Base-by-base conservation (phyloP, 2,329 filamentous ascomycete species). In the Akanthomyces lecanii region DNA sequence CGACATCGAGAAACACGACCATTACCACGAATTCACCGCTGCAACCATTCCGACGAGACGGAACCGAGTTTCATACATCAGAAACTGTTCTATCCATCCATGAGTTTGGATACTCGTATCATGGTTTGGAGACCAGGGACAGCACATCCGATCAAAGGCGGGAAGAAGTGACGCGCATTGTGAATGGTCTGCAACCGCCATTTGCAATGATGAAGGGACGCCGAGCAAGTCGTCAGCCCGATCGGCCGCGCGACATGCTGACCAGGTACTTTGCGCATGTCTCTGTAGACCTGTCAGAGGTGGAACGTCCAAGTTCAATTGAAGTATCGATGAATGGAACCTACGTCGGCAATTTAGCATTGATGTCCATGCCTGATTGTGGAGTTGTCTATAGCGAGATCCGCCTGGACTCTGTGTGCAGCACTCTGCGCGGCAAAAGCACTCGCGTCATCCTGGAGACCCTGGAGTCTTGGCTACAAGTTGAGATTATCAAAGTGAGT, bases 391-490 rank as follows among this genome's bases (percentile, higher is more conserved):
- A 75, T 63, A 75, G 73, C 30, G 69, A 68, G 28, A 70, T 76
- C 44, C 75, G 80, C 54, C 75, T 81, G 56, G 76, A 78, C 64
- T 86, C 88, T 68, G 89, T 62, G 12, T 12, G 42, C 11, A 14
- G 10, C 23, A 4, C 5, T 7, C 11, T 62, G 25, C 42, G 28
- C 18, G 60, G 44, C 44, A 56, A 56, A 28, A 44, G 12, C 33
- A 45, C 33, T 30, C 11, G 33, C 12, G 60, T n/a, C 21, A 18
- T 56, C 25, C 5, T 44, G 23, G 25, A 62, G 11, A 51, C 30
- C 18, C 23, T 62, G 14, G 30, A 62, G 8, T 42, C 52, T 4
- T 50, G 44, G 36, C 18, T 78, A 10, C 65, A 72, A 55, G 67
- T 77, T 21, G 69, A 73, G 60, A 73, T 78, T 51, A 63, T 69